Conservation (phyloP, 495 filamentous ascomycete species). For the Podospora sp. region DNA sequence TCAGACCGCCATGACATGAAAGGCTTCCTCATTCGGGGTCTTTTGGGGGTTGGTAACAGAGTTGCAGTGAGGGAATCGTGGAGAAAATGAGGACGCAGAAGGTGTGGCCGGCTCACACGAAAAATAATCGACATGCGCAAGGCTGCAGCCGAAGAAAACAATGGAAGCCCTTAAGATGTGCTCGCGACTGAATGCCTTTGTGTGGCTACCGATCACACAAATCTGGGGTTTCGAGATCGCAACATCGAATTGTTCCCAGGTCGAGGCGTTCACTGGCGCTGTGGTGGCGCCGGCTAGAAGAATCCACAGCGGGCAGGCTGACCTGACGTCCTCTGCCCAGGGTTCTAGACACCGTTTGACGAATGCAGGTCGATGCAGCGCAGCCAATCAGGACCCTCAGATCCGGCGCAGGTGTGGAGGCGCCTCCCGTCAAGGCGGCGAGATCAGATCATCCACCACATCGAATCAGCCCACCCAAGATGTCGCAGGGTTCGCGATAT, state of each 20-base stretch:
- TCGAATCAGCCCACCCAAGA: constrained; percentile 38
- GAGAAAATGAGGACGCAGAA: neutral
- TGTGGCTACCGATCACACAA: neutral
- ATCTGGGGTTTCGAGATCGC: neutral
- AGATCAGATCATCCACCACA: constrained; percentile 37
- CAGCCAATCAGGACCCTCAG: constrained; percentile 26
- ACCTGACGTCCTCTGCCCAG: constrained; percentile 26
- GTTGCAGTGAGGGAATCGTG: neutral
- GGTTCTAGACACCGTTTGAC: constrained; percentile 30
- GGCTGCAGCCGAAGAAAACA: neutral
- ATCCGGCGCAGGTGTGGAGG: constrained; percentile 17
- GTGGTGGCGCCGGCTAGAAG: constrained; percentile 28
- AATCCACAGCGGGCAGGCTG: constrained; percentile 19
- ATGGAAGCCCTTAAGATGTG: neutral
- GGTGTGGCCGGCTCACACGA: neutral
- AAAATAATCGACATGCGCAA: neutral
- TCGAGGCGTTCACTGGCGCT: neutral
- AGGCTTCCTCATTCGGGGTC: neutral
- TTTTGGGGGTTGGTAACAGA: neutral
- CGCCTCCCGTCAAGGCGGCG: neutral
- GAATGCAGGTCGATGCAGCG: constrained; percentile 12
- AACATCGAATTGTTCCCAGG: neutral
- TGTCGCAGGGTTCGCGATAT: constrained; percentile 24
- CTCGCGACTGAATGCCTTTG: neutral
- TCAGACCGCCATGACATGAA: constrained; percentile 2